Percentiles rank a stretch among this genome's conserved stretches.
These are phyloP conservation scores for Cytospora mali DNA, from an alignment of 2,329 filamentous ascomycete species.

Conservation along the genomic window DNA sequence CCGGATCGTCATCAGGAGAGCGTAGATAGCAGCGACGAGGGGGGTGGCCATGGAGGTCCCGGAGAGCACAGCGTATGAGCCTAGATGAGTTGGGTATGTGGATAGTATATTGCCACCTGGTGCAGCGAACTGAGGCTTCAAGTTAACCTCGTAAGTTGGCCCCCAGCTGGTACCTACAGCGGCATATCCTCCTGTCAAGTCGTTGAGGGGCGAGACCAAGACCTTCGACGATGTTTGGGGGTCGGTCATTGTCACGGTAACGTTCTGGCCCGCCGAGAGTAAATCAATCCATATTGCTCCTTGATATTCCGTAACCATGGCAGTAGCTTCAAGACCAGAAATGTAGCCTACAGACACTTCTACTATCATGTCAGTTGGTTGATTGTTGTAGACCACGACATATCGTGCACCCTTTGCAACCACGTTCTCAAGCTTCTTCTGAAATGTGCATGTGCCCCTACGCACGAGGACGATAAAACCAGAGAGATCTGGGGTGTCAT, in stretches of 20 bases:
- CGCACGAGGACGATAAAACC: slow-evolving; percentile 61
- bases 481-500: slow-evolving; percentile 58
- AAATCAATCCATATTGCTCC: slow-evolving; percentile 49
- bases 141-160: slow-evolving; percentile 48
- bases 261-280: slow-evolving; percentile 46
- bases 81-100: slow-evolving; percentile 48
- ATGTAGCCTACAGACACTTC: slow-evolving; percentile 39
- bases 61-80: slow-evolving; percentile 51
- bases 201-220: slow-evolving; percentile 44
- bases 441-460: slow-evolving; percentile 60
- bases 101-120: slow-evolving; percentile 55
- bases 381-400: slow-evolving; percentile 64
- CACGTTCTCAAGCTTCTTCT: slow-evolving; percentile 56
- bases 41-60: slow-evolving; percentile 59
- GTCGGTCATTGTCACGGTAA: slow-evolving; percentile 49
- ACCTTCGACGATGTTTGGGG: slow-evolving; percentile 40
- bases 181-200: slow-evolving; percentile 48
- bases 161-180: slow-evolving; percentile 48
- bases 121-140: slow-evolving; percentile 52
- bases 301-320: slow-evolving; percentile 45
- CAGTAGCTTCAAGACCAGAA: slow-evolving; percentile 40
- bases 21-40: slow-evolving; percentile 54
- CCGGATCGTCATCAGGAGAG: slow-evolving; percentile 55
- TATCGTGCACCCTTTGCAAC: slow-evolving; percentile 60
- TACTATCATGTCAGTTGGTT: slow-evolving; percentile 37